Percentiles rank a stretch among this genome's conserved stretches.
Evolutionary conservation across 2,329 filamentous ascomycete genomes (phyloP).

Genomic region (Aspergillus ochraceoroseus): DNA sequence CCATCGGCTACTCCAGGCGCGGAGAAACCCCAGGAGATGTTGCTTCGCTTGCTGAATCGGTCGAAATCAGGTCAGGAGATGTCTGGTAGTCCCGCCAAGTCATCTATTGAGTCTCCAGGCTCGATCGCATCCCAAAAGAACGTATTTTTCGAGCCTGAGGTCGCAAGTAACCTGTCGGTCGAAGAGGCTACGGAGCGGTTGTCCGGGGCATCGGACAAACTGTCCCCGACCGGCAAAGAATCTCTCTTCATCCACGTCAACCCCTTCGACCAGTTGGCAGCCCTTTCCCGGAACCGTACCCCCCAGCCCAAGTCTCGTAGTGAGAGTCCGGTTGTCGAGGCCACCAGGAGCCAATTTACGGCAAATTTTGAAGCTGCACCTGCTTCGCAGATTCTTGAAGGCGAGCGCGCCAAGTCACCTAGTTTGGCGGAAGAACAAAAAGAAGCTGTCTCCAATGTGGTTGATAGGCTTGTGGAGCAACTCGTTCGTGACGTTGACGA

Average conservation of each 20-base stretch:
- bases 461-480: constrained; percentile 60
- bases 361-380: constrained; percentile 19
- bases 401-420: constrained; percentile 24
- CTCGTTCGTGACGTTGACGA: constrained; percentile 60
- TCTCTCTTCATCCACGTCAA: constrained; percentile 66
- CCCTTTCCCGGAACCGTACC: constrained; percentile 57
- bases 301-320: constrained; percentile 46
- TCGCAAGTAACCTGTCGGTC: constrained; percentile 7
- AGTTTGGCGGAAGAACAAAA: constrained; percentile 39
- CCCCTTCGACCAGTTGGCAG: constrained; percentile 65
- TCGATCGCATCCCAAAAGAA: constrained; percentile 36
- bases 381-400: constrained; percentile 10
- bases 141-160: constrained; percentile 22
- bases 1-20: constrained; percentile 38
- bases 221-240: constrained; percentile 33
- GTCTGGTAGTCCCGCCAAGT: constrained; percentile 20
- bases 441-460: constrained; percentile 67
- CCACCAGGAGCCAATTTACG: constrained; percentile 22
- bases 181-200: constrained; percentile 18
- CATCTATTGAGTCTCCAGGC: constrained; percentile 39
- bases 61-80: constrained; percentile 47
- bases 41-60: constrained; percentile 79
- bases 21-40: constrained; percentile 73
- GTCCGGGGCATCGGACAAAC: constrained; percentile 31
- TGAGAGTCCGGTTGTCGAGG: constrained; percentile 39